Evolutionary conservation across 2,329 filamentous ascomycete species (phyloP), one percentile per base, ranked within the genome.

Genomic region (Alternaria rosae): DNA sequence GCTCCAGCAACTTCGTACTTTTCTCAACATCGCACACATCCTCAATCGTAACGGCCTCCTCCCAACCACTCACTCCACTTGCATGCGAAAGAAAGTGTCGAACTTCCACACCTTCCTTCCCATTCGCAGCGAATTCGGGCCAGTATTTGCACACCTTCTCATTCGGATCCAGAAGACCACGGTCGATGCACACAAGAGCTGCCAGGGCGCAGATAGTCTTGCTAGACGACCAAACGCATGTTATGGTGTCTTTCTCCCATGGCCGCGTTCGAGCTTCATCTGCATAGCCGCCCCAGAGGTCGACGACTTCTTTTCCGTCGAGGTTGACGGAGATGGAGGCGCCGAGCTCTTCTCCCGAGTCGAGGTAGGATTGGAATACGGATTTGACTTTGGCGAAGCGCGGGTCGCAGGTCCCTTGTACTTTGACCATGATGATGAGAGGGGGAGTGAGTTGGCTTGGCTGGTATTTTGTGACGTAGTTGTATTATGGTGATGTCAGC

Each of bases 71-170:
- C 9, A 71, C 25, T 6, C 69, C 69, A 5, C 52, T 61, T 3
- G 69, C 57, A 20, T 71, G 64, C 15, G 58, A 63, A 6, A 71
- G 54, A 9, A 70, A 11, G 25, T 71, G 69, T 1, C 67, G 59
- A 5, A 71, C 62, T 38, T 66, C 47, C 10, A 70, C 52, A 1
- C 62, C 44, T 51, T 66, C 42, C 13, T 71, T 71, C 0, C 67
- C 66, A 9, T 69, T 69, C 7, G n/a, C 64, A 1, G 28, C 59
- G 21, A 71, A 71, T 42, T 69, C 69, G 12, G 69, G 67, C 69
- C 67, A 71, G 64, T 71, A 71, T 25, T 59, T 69, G 2, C 61
- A 38, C 3, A 69, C 66, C 21, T 66, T 70, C 32, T 67, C 66
- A 23, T 53, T 55, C 4, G 69, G 64, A 15, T 69, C 61, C 2